Conservation (phyloP, 2,329 filamentous ascomycete species). For the Verticillium isaacii region DNA sequence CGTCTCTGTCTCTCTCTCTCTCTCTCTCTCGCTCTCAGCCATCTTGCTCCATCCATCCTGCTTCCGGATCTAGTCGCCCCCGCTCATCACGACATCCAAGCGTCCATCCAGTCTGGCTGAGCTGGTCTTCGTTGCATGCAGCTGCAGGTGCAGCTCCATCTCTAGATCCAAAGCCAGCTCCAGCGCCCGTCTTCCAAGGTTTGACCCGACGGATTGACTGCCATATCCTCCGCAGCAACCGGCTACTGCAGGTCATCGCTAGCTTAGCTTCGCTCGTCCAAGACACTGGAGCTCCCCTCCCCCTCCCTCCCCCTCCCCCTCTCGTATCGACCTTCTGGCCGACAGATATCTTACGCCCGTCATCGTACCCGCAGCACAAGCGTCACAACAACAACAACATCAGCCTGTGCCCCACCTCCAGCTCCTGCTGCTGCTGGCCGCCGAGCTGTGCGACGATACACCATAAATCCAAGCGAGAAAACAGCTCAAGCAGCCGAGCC, state of each 20-base stretch:
- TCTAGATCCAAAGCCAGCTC: neutral
- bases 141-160: neutral
- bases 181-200: neutral
- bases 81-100: neutral
- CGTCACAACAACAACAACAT: neutral
- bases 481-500: neutral
- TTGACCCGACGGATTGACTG: neutral
- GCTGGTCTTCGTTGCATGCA: neutral
- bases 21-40: neutral
- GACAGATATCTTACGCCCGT: constrained; percentile 5
- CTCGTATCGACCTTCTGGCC: neutral
- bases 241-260: neutral
- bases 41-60: neutral
- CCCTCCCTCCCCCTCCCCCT: neutral
- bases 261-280: neutral
- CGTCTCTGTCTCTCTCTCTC: neutral
- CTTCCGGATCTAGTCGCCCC: neutral
- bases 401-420: neutral
- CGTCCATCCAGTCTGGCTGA: neutral
- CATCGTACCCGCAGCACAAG: constrained; percentile 2
- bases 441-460: neutral
- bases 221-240: neutral
- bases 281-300: neutral
- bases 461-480: too few species aligned
- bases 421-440: neutral